A percentile compares a stretch with the other conserved stretches of the same genome.
phyloP scores from a whole-genome alignment of 73 alveolate species.

The Diophrys appendiculata region DNA sequence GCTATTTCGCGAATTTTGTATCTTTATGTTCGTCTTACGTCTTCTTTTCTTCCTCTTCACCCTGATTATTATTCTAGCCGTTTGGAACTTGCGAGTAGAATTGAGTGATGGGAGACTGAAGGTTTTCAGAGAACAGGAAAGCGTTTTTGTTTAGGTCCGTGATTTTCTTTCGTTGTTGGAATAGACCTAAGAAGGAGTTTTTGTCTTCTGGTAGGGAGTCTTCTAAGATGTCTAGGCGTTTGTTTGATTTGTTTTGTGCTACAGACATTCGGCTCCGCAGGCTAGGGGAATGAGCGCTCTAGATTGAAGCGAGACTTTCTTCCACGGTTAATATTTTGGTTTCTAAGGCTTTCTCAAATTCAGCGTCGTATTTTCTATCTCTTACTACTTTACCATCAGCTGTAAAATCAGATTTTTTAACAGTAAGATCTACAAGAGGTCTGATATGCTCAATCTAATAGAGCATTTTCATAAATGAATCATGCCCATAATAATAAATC shows the following conservation, averaged over 20 bases:
- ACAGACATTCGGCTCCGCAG: neutral
- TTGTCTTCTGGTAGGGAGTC: constrained; percentile 1
- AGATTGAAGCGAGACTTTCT: neutral
- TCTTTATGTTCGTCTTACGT: no score
- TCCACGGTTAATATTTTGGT: neutral
- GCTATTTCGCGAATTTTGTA: no score
- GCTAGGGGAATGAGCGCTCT: neutral
- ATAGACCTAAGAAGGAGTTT: neutral
- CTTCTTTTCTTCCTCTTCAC: no score
- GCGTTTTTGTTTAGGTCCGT: constrained; percentile 9
- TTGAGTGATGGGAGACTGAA: no score
- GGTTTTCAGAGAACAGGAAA: constrained; percentile 2
- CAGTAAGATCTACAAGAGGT: constrained; percentile 50
- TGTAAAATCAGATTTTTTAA: constrained; percentile 44
- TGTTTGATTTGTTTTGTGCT: neutral
- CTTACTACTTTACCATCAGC: constrained; percentile 64
- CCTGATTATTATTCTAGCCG: no score
- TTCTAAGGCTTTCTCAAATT: neutral
- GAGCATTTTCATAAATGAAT: constrained; percentile 51
- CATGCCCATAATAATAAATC: constrained; percentile 53
- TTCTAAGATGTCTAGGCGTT: neutral
- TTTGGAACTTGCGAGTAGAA: no score
- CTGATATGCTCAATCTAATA: constrained; percentile 40
- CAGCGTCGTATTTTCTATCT: constrained; percentile 64
- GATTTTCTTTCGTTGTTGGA: constrained; percentile 7